These are phyloP conservation scores for Fusarium tjaetaba DNA, from an alignment of 2,329 filamentous ascomycete genomes.

Conservation along the genomic window DNA sequence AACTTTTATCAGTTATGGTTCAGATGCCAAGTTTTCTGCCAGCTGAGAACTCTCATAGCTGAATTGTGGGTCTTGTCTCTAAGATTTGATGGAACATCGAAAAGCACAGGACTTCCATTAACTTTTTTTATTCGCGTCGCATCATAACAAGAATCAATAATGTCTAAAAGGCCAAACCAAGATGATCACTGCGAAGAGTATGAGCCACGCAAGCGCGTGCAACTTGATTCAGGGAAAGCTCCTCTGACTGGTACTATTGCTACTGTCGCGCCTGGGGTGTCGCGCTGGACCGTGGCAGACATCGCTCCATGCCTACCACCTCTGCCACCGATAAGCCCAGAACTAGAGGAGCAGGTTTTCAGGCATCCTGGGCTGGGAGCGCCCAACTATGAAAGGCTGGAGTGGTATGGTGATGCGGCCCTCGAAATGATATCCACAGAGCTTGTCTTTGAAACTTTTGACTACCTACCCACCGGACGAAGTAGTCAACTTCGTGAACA, in stretches of 20 bases:
- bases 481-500: conserved; percentile 80
- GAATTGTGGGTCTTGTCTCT: conserved; percentile 1
- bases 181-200: neutral
- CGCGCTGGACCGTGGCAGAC: conserved; percentile 60
- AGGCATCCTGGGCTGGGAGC: conserved; percentile 67
- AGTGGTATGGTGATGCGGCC: conserved; percentile 90
- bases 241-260: neutral
- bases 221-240: neutral
- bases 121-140: neutral
- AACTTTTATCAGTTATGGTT: neutral
- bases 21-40: neutral
- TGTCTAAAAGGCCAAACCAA: conserved; percentile 11
- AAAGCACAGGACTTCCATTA: neutral
- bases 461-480: conserved; percentile 69
- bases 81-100: neutral
- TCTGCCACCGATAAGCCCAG: conserved; percentile 70
- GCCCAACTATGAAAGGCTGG: conserved; percentile 78
- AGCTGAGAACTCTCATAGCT: neutral
- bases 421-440: conserved; percentile 80
- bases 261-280: conserved; percentile 22
- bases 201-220: conserved; percentile 33
- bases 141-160: neutral
- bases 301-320: conserved; percentile 62
- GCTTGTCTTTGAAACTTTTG: conserved; percentile 79
- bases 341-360: conserved; percentile 71